Conservation (phyloP, 768 basidiomycete species). For the Suillus decipiens region DNA sequence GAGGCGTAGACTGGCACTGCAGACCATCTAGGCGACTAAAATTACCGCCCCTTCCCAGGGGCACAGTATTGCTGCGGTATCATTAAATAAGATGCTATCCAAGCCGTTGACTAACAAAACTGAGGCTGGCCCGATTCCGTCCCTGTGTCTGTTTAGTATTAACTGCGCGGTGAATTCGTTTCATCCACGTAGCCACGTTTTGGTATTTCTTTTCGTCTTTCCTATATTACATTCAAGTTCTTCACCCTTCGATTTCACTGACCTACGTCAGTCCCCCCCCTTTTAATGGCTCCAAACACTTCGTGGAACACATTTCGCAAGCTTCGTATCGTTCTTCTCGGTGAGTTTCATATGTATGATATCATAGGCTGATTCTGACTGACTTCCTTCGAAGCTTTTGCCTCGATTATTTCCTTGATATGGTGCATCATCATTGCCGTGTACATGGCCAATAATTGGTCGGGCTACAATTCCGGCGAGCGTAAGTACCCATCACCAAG, state of each 20-base stretch:
- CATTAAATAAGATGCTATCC: background rate
- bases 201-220: background rate
- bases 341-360: slow-evolving; percentile 25
- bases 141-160: slow-evolving; percentile 12
- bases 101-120: background rate
- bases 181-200: background rate
- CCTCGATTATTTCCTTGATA: slow-evolving; percentile 34
- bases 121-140: slow-evolving; percentile 9
- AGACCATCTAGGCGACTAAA: slow-evolving; percentile 5
- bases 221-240: slow-evolving; percentile 8
- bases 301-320: slow-evolving; percentile 36
- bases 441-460: slow-evolving; percentile 39
- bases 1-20: slow-evolving; percentile 12
- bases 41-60: slow-evolving; percentile 4
- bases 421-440: slow-evolving; percentile 36
- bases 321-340: slow-evolving; percentile 35
- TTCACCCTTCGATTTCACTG: slow-evolving; percentile 10
- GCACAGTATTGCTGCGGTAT: background rate
- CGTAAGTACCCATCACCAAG: slow-evolving; percentile 26
- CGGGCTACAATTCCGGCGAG: slow-evolving; percentile 32
- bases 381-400: slow-evolving; percentile 26
- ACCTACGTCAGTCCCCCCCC: slow-evolving; percentile 14
- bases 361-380: background rate
- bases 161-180: slow-evolving; percentile 17
- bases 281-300: slow-evolving; percentile 23